Evolutionary conservation across 2,329 filamentous ascomycete species (phyloP), one percentile per base, ranked within the genome.

Genomic region (Pseudopyricularia javanii): DNA sequence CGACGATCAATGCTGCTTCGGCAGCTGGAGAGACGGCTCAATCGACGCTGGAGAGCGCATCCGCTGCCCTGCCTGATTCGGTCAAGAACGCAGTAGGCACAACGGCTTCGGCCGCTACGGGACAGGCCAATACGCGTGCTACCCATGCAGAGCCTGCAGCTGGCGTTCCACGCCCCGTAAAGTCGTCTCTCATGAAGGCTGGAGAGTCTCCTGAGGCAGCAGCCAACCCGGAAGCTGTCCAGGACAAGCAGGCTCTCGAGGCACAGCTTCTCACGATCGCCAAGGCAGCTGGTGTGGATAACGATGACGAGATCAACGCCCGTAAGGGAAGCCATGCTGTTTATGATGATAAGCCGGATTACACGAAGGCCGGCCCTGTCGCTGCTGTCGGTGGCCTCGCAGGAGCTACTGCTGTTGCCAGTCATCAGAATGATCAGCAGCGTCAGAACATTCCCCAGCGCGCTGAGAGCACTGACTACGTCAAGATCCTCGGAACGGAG

Each of bases 401-500:
- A 24, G 49, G 49, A 50, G 40, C 20, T 45, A 20, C 40, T 12
- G 40, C 40, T 45, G 40, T 22, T 20, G 40, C 22, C 40, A 45
- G 20, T 24, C 40, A 45, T 26, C 40, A 45, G 22, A 17, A 24
- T 20, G 20, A 45, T 9, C 8, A 24, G 40, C 40, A 20, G 24
- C 22, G 40, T 22, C 40, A 45, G 22, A 20, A 50, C 15, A 50
- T 50, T 32, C 49, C 49, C 20, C 20, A 50, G 32, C 49, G 49
- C 17, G 34, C 49, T 17, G 49, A 50, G 33, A 50, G 49, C 49
- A 50, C 49, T 12, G 49, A 50, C 7, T 50, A 35, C 20, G 49
- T 50, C 49, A 50, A 50, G 33, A 50, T 50, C 33, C 7, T 50
- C 9, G 49, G 49, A 14, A 50, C 49, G 11, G 49, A 50, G 20